phyloP scores from a whole-genome alignment of 2,329 filamentous ascomycete genomes.

The Fusarium marasasianum region DNA sequence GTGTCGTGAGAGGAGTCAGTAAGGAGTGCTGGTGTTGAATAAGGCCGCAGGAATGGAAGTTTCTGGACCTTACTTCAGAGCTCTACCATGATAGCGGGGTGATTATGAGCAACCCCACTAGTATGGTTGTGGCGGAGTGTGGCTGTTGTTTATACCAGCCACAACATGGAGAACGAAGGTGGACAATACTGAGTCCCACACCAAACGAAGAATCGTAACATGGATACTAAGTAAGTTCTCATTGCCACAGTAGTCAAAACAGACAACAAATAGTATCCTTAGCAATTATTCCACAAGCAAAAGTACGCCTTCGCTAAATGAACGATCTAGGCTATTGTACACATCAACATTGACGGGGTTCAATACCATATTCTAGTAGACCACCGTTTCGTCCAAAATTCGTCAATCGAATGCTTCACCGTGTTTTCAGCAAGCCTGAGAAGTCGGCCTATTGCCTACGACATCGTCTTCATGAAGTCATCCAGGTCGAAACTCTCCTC shows the following conservation, averaged over 20 bases:
- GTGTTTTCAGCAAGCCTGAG: slow-evolving; percentile 2
- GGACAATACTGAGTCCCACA: not conserved
- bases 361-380: slow-evolving; percentile 34
- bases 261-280: not conserved
- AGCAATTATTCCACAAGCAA: slow-evolving; percentile 38
- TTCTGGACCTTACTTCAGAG: slow-evolving; percentile 39
- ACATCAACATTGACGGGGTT: slow-evolving; percentile 28
- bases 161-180: not conserved
- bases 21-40: not conserved
- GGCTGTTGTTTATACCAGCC: not conserved
- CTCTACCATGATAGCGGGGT: slow-evolving; percentile 42
- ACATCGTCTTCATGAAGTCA: slow-evolving; percentile 95
- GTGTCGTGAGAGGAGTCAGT: not conserved
- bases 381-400: slow-evolving; percentile 14
- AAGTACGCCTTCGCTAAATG: slow-evolving; percentile 44
- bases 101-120: slow-evolving; percentile 35
- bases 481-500: slow-evolving; percentile 98
- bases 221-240: not conserved
- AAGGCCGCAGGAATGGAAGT: slow-evolving; percentile 33
- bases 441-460: slow-evolving; percentile 50
- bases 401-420: slow-evolving; percentile 2
- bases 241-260: not conserved
- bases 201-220: not conserved
- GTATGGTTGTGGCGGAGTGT: slow-evolving; percentile 3
- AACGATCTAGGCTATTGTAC: slow-evolving; percentile 41